These are phyloP conservation scores for Pseudocercospora musae DNA, from an alignment of 2,329 filamentous ascomycete genomes.

Conservation along the genomic window DNA sequence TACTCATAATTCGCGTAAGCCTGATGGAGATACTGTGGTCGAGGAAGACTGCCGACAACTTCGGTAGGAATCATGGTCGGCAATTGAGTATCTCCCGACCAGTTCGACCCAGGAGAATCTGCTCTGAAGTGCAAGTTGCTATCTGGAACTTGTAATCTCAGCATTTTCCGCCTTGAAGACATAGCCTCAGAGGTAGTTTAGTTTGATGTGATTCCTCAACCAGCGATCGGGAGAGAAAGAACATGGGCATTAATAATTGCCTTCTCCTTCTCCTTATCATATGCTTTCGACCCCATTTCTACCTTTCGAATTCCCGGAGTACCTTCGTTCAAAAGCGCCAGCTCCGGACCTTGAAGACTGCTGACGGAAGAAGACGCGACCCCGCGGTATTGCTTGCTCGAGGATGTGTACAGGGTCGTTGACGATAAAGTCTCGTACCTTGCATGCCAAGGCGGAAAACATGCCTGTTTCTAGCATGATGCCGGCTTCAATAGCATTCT, in stretches of 20 bases:
- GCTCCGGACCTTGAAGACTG: background rate
- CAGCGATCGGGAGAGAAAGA: background rate
- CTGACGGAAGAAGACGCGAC: background rate
- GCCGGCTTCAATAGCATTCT: background rate
- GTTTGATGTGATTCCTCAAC: background rate
- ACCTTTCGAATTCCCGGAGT: background rate
- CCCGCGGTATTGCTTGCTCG: background rate
- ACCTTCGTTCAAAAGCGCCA: background rate
- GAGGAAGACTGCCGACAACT: conserved; percentile 4
- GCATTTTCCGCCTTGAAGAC: background rate
- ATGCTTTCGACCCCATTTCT: background rate
- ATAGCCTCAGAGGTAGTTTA: background rate
- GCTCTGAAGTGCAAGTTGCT: background rate
- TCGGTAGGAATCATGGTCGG: conserved; percentile 3
- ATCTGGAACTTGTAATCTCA: conserved; percentile 2
- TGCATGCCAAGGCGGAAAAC: background rate
- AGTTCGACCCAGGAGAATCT: background rate
- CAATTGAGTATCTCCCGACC: background rate
- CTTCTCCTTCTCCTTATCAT: background rate
- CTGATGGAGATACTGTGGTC: conserved; percentile 3
- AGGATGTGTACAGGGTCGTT: background rate
- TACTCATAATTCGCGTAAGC: conserved; percentile 4
- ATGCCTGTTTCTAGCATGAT: background rate
- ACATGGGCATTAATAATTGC: background rate
- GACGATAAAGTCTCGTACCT: conserved; percentile 3